Base-by-base conservation (phyloP, 2,329 filamentous ascomycete genomes). In the Mycogone perniciosa region DNA sequence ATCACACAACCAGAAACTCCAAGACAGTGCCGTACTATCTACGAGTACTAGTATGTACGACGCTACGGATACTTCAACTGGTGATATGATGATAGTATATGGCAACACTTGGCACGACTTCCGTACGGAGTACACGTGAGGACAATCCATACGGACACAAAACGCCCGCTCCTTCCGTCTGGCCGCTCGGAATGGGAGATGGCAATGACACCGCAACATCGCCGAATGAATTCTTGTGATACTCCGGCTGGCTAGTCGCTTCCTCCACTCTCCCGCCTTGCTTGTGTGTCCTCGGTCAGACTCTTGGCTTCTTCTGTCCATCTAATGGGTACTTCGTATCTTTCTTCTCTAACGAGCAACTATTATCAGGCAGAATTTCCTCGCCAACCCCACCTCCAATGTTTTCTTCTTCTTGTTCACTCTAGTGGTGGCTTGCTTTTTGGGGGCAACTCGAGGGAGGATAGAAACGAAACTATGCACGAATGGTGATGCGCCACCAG, bases 401-500 rank as follows among this genome's bases (percentile, higher is more conserved):
- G 11, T 29, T 27, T 38, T 45, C 41, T 27, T 42, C 31, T 41
- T 34, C 50, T 35, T 38, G 10, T 31, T 34, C 42, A 40, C 41
- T 29, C 31, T 34, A 41, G 48, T 45, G 46, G 46, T 34, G 31
- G 46, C 42, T 52, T 52, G 46, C 44, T 46, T 37, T 48, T 34
- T 39, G 20, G 38, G 31, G n/a, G 46, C 31, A 42, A 43, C 31
- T 50, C 35, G 10, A 53, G 51, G 52, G 52, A 44, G 48, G 20
- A 42, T 13, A 42, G 10, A 33, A 26, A 31, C 31, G 43, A 33
- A 50, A 46, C 31, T 41, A 13, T 27, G 43, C 33, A 43, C 49
- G 39, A 54, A 54, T 45, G 44, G 43, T 31, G 27, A 26, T 49
- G 46, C 49, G 41, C 49, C 43, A 49, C 40, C 40, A 41, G 35